Evolutionary conservation across 805 yeast species (phyloP).

Genomic region (Priceomyces carsonii): DNA sequence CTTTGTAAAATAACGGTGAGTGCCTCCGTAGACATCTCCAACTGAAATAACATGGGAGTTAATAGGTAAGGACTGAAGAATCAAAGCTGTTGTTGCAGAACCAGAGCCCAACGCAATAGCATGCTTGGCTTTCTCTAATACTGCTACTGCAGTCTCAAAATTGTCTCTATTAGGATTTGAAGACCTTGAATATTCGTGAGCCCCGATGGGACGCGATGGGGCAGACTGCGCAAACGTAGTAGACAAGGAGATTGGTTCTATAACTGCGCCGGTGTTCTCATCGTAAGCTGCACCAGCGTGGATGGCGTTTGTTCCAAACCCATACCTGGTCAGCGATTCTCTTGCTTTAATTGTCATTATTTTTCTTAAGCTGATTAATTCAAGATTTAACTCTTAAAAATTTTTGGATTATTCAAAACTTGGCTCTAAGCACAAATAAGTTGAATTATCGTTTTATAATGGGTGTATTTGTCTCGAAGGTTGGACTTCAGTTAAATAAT

Average conservation of each 20-base stretch:
- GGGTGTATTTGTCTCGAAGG: constrained; percentile 9
- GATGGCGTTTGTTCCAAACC: constrained; percentile 79
- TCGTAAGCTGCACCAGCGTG: constrained; percentile 80
- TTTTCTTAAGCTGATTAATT: neutral
- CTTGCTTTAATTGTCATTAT: constrained; percentile 41
- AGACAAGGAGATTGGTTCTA: constrained; percentile 78
- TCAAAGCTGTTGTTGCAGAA: constrained; percentile 77
- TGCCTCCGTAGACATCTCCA: constrained; percentile 90
- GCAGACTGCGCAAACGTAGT: constrained; percentile 82
- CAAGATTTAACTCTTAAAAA: too few relatives aligned
- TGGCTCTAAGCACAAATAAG: constrained; percentile 4
- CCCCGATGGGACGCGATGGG: constrained; percentile 77
- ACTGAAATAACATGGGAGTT: constrained; percentile 76
- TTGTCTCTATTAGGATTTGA: constrained; percentile 85
- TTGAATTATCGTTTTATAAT: constrained; percentile 8
- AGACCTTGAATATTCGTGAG: constrained; percentile 81
- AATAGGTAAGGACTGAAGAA: constrained; percentile 70
- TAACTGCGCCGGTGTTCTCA: constrained; percentile 80
- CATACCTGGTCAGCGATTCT: constrained; percentile 25
- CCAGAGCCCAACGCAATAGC: constrained; percentile 85
- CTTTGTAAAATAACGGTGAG: constrained; percentile 85
- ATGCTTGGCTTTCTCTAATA: constrained; percentile 72
- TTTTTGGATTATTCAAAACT: neutral
- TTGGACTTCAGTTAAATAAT: constrained; percentile 14
- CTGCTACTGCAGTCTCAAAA: constrained; percentile 76